Evolutionary conservation across 2,329 filamentous ascomycete species (phyloP).

Genomic region (Zasmidium angulare): DNA sequence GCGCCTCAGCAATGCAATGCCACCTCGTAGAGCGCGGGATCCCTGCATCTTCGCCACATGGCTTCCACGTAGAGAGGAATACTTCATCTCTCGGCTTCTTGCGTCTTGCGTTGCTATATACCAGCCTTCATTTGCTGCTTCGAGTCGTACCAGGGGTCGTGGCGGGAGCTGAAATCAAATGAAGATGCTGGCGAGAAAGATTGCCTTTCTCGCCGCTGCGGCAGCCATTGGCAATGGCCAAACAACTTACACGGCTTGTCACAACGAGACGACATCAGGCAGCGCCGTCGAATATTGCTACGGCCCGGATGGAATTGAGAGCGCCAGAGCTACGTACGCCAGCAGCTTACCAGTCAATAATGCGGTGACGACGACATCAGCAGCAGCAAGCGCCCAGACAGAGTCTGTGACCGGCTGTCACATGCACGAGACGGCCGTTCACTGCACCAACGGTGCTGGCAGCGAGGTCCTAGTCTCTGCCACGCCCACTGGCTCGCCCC

Average conservation of each 20-base stretch:
- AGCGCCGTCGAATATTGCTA: constrained; percentile 18
- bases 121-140: background rate
- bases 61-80: background rate
- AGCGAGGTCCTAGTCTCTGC: constrained; percentile 52
- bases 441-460: constrained; percentile 29
- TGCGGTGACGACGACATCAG: constrained; percentile 7
- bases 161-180: constrained; percentile 4
- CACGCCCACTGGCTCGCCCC: constrained; percentile 51
- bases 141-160: background rate
- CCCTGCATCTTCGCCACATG: background rate
- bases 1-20: background rate
- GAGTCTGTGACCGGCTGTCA: constrained; percentile 23
- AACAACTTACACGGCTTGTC: constrained; percentile 22
- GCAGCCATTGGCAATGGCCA: constrained; percentile 9
- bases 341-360: constrained; percentile 13
- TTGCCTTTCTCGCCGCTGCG: constrained; percentile 1
- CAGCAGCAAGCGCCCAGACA: constrained; percentile 7
- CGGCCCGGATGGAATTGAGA: constrained; percentile 16
- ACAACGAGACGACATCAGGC: constrained; percentile 16
- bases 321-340: constrained; percentile 17
- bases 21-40: background rate
- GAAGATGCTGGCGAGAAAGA: constrained; percentile 14
- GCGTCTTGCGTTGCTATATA: background rate
- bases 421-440: constrained; percentile 28
- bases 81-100: background rate